A percentile compares a stretch with the other conserved stretches of the same genome.
These are phyloP conservation scores for Neofusicoccum parvum DNA, from an alignment of 2,329 filamentous ascomycete genomes.

Conservation along the genomic window DNA sequence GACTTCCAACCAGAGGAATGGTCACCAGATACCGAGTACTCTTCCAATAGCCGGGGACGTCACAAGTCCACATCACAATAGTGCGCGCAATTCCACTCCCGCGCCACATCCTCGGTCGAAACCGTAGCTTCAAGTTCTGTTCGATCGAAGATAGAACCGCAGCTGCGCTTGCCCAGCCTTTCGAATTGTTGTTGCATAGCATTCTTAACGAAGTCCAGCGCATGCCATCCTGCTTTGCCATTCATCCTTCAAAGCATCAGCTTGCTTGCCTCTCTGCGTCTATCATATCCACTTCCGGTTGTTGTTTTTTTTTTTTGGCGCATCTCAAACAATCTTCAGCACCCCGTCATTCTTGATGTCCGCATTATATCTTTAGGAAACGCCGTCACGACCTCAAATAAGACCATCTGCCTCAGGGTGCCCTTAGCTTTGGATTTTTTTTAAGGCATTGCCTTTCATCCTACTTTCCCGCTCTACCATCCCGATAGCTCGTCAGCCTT, in stretches of 20 bases:
- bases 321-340: constrained; percentile 1
- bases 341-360: constrained; percentile 4
- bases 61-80: constrained; percentile 35
- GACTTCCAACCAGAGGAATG: constrained; percentile 58
- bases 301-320: not conserved
- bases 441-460: constrained; percentile 18
- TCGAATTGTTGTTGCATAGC: constrained; percentile 18
- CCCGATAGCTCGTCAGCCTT: not conserved
- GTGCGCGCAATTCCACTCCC: not conserved
- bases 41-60: constrained; percentile 35
- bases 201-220: constrained; percentile 11
- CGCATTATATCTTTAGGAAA: constrained; percentile 21
- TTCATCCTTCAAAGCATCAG: constrained; percentile 1
- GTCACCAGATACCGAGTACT: constrained; percentile 52
- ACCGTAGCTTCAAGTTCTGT: not conserved
- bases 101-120: constrained; percentile 1
- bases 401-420: constrained; percentile 23
- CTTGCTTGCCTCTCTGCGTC: constrained; percentile 6
- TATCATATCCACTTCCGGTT: constrained; percentile 17
- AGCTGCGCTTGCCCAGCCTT: constrained; percentile 16
- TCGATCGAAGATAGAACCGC: constrained; percentile 6
- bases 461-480: not conserved
- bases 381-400: constrained; percentile 20
- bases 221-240: constrained; percentile 4
- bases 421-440: constrained; percentile 19